Evolutionary conservation across 306 rosid genomes (phyloP), one percentile per base, ranked within the genome.

Genomic region (Prunus campanulata): DNA sequence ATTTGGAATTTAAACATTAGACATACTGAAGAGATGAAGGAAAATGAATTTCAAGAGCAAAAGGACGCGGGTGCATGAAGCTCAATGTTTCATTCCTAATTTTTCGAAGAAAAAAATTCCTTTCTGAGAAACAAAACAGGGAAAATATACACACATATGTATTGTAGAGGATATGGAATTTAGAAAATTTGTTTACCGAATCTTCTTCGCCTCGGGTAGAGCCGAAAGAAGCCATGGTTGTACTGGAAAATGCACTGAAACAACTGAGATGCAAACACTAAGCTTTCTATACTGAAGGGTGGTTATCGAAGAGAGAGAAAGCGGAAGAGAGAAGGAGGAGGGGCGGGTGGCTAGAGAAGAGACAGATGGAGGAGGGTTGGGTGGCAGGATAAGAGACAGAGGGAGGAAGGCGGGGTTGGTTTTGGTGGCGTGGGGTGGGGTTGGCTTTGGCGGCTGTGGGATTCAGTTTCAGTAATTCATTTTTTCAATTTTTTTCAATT

Each of bases 151-250:
- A 6, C 19, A 19, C 4, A 4, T 7, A 16, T 35, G 1, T 32
- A 32, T 32, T 8, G 71, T 42, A 44, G 22, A 66, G 68, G 22
- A 6, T 30, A 63, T 44, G 54, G 4, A 24, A 15, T 2, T 9
- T 1, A 30, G 46, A 56, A 20, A 6, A 35, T 50, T 50, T 16
- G 6, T 51, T 0, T 32, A 87, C 91, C 88, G 83, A 83, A 59
- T 82, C 84, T 3, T 80, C 85, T 7, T 82, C 77, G 62, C 3
- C 56, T 48, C 52, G 52, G 71, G 46, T 52, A 20, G 87, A 76
- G 54, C 65, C 54, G 49, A 35, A 19, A 18, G 84, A 74, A 72
- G 82, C 78, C 91, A 87, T 87, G 66, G 27, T 11, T 24, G 48
- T 62, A 42, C 46, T 29, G 6, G 48, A 70, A 7, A 47, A 18